Conservation (phyloP, 768 basidiomycete genomes). For the Heimioporus sp. region DNA sequence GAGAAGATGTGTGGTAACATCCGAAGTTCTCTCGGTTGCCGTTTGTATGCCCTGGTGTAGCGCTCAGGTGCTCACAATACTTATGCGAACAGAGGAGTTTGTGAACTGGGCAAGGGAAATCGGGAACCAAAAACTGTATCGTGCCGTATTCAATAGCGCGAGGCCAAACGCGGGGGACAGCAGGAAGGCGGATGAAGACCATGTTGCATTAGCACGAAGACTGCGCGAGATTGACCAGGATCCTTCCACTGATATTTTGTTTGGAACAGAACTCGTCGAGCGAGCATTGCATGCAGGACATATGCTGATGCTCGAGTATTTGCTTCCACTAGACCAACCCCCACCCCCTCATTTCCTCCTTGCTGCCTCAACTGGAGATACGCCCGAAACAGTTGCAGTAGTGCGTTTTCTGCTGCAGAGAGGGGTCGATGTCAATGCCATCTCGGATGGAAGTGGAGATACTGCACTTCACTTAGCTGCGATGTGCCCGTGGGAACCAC, state of each 20-base stretch:
- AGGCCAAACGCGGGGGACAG: not conserved
- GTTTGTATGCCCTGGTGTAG: conserved; percentile 6
- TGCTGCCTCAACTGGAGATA: not conserved
- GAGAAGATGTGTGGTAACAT: not conserved
- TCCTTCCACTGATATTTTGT: not conserved
- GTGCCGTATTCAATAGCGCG: not conserved
- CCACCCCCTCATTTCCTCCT: not conserved
- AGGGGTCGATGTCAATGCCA: not conserved
- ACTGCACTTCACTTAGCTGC: not conserved
- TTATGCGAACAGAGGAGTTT: not conserved
- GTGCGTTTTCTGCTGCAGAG: conserved; percentile 4
- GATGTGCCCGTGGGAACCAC: conserved; percentile 1
- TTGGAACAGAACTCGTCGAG: not conserved
- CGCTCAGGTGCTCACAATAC: not conserved
- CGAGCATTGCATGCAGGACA: not conserved
- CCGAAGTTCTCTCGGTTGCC: not conserved
- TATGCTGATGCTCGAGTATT: not conserved
- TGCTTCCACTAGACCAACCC: not conserved
- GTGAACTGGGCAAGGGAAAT: not conserved
- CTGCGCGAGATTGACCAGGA: not conserved
- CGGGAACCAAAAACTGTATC: not conserved
- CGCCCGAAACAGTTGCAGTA: not conserved
- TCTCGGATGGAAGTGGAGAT: not conserved
- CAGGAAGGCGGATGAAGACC: not conserved
- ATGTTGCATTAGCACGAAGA: not conserved